Evolutionary conservation across 257 asterid genomes (phyloP).

Genomic region (Solanum megistacrolobum): DNA sequence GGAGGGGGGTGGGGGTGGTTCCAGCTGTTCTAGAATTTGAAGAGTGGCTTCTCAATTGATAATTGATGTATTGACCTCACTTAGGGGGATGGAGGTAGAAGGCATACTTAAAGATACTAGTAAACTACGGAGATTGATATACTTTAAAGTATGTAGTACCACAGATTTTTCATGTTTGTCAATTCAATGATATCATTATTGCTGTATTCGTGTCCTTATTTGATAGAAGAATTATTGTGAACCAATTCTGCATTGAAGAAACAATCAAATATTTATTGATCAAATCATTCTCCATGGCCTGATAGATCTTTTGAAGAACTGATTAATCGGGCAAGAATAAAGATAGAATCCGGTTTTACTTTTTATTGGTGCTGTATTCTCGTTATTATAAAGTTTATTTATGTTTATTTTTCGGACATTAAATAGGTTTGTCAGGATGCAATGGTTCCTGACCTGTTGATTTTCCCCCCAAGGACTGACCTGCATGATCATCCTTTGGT

Average conservation of each 20-base stretch:
- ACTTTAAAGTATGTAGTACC: neutral
- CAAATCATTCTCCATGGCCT: neutral
- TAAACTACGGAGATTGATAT: neutral
- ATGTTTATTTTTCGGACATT: neutral
- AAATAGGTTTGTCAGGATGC: slow-evolving; percentile 69
- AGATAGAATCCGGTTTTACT: neutral
- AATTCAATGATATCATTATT: neutral
- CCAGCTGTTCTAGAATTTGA: neutral
- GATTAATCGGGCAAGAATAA: neutral
- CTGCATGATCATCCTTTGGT: slow-evolving; percentile 86
- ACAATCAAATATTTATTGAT: neutral
- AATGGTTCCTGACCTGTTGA: slow-evolving; percentile 58
- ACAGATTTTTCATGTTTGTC: neutral
- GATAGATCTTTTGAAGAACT: neutral
- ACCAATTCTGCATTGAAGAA: neutral
- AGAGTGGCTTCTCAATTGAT: neutral
- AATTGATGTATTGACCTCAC: neutral
- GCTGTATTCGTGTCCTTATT: neutral
- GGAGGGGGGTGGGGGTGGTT: neutral
- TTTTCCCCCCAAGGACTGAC: slow-evolving; percentile 83
- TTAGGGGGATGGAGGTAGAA: neutral
- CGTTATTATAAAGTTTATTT: neutral
- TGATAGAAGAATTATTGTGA: neutral
- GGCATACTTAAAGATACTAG: neutral
- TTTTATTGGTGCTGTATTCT: neutral